Evolutionary conservation across 495 filamentous ascomycete genomes (phyloP).

Genomic region (Podospora pseudoanserina): DNA sequence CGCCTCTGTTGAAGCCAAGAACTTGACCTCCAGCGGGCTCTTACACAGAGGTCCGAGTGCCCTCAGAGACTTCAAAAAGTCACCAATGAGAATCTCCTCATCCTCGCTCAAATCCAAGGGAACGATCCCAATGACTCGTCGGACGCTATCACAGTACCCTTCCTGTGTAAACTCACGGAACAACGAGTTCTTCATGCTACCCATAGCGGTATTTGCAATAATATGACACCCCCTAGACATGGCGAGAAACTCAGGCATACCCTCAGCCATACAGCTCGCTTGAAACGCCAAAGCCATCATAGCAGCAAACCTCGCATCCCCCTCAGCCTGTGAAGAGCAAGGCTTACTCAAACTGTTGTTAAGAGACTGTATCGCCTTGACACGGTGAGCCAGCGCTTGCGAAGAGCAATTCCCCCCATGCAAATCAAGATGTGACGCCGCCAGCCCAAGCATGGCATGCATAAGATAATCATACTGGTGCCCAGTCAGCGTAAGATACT

Average conservation of each 20-base stretch:
- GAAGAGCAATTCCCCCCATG: constrained; percentile 25
- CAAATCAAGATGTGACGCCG: constrained; percentile 45
- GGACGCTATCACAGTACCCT: constrained; percentile 25
- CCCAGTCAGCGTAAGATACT: constrained; percentile 37
- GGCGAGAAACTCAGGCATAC: constrained; percentile 52
- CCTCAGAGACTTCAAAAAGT: constrained; percentile 30
- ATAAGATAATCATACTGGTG: constrained; percentile 42
- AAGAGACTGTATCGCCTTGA: constrained; percentile 46
- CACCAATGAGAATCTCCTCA: constrained; percentile 25
- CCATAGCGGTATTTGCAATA: constrained; percentile 38
- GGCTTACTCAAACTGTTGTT: constrained; percentile 37
- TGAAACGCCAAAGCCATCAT: constrained; percentile 53
- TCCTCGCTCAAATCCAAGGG: constrained; percentile 14
- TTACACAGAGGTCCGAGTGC: constrained; percentile 26
- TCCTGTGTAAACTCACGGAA: constrained; percentile 35
- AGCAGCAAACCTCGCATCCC: constrained; percentile 48
- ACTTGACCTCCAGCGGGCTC: constrained; percentile 25
- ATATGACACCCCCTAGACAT: constrained; percentile 52
- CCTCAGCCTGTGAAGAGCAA: constrained; percentile 33
- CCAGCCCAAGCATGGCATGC: constrained; percentile 51
- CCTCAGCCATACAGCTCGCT: constrained; percentile 50
- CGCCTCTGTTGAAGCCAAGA: constrained; percentile 28
- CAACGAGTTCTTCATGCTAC: constrained; percentile 33
- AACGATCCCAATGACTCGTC: constrained; percentile 10
- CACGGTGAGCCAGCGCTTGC: constrained; percentile 44